These are phyloP conservation scores for Hyaloscypha finlandica DNA, from an alignment of 495 filamentous ascomycete species.

Conservation along the genomic window DNA sequence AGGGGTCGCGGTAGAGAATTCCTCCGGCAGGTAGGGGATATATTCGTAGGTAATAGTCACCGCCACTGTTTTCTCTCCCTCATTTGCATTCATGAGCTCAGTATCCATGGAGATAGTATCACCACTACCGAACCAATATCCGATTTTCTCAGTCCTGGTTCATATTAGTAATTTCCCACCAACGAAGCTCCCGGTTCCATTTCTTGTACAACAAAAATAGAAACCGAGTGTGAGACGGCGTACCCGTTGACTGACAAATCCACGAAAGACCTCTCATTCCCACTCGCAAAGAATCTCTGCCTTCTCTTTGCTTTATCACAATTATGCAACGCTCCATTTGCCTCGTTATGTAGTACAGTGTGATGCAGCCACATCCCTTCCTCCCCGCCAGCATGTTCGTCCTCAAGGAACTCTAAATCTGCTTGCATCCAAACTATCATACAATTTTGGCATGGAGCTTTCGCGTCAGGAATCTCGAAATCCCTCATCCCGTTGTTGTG, in stretches of 20 bases:
- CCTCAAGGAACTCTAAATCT: constrained; percentile 24
- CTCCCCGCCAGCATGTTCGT: neutral
- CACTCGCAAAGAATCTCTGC: neutral
- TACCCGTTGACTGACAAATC: neutral
- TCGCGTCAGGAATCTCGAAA: constrained; percentile 12
- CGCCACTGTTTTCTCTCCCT: neutral
- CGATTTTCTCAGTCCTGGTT: neutral
- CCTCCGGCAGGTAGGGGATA: constrained; percentile 17
- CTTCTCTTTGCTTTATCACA: neutral
- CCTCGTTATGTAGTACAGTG: neutral
- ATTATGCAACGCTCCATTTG: neutral
- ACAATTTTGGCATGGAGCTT: constrained; percentile 35
- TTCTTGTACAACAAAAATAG: neutral
- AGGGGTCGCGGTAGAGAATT: constrained; percentile 25
- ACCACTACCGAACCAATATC: neutral
- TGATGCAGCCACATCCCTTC: neutral
- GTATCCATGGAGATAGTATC: neutral
- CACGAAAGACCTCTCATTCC: neutral
- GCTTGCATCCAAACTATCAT: constrained; percentile 28
- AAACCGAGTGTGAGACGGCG: neutral
- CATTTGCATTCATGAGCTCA: neutral
- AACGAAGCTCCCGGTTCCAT: no score
- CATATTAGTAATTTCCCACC: neutral
- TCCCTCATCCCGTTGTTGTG: constrained; percentile 24
- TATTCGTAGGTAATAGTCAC: constrained; percentile 24